Evolutionary conservation across 106 monocot species (phyloP).

Genomic region (Iris macrosiphon): DNA sequence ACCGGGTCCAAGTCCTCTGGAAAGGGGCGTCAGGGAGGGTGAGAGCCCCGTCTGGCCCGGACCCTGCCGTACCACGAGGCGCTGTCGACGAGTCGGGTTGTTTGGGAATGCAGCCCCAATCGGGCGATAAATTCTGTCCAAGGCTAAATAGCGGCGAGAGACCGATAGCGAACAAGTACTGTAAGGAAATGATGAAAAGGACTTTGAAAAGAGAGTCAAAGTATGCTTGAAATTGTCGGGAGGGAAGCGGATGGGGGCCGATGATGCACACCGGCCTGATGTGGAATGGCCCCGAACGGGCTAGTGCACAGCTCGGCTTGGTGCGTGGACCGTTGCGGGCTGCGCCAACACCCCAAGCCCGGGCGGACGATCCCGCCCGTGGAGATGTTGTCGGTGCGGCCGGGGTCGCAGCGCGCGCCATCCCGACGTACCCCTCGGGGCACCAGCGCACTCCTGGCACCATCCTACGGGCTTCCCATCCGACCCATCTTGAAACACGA

Average conservation of each 20-base stretch:
- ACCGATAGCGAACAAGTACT: conserved; percentile 9
- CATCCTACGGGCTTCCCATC: conserved; percentile 11
- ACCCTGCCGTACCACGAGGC: conserved; percentile 2
- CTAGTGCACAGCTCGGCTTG: conserved; percentile 23
- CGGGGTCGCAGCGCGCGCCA: conserved; percentile 6
- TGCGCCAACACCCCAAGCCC: conserved; percentile 9
- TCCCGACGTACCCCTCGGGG: background rate
- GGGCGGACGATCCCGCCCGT: background rate
- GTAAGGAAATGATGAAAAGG: conserved; percentile 18
- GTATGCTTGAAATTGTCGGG: conserved; percentile 19
- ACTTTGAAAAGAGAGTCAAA: conserved; percentile 20
- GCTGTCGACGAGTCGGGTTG: conserved; percentile 5
- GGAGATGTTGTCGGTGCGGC: conserved; percentile 1
- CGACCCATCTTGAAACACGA: conserved; percentile 11
- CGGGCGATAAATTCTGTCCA: conserved; percentile 10
- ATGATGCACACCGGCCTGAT: conserved; percentile 1
- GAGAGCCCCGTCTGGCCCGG: background rate
- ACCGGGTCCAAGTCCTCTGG: conserved; percentile 11
- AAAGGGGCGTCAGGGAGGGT: conserved; percentile 11
- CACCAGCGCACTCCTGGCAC: background rate
- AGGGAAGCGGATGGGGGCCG: conserved; percentile 23
- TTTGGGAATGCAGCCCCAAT: conserved; percentile 26
- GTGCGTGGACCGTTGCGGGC: conserved; percentile 13
- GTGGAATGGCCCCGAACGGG: conserved; percentile 3
- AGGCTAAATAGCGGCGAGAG: conserved; percentile 11